Evolutionary conservation across 345 rosid species (phyloP).

Genomic region (Eutrema japonicum): DNA sequence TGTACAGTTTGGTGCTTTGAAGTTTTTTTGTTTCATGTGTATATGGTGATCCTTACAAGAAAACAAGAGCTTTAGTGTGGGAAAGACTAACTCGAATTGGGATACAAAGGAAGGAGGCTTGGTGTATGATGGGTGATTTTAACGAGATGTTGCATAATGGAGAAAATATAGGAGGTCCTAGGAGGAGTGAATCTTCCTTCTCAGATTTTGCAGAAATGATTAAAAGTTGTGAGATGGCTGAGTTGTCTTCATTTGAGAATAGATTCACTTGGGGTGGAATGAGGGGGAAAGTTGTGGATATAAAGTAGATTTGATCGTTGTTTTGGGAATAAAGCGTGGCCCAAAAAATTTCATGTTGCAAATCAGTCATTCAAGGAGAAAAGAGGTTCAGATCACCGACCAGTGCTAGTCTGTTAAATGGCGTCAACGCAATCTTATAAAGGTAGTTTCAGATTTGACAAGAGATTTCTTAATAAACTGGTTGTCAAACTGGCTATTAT

Average conservation of each 20-base stretch:
- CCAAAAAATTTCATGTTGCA: accelerated
- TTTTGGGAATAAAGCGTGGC: neutral
- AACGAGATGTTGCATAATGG: neutral
- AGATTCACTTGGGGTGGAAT: neutral
- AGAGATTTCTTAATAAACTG: neutral
- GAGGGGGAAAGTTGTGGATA: neutral
- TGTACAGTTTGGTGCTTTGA: too few species aligned
- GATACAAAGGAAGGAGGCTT: neutral
- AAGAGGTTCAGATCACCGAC: neutral
- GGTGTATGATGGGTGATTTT: neutral
- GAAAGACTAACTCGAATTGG: neutral
- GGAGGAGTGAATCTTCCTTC: neutral
- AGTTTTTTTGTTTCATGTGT: neutral
- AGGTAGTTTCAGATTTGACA: neutral
- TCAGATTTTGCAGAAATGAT: neutral
- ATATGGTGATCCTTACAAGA: neutral
- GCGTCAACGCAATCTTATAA: neutral
- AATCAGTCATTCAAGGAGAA: neutral
- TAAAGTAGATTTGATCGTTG: neutral
- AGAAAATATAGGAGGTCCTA: neutral
- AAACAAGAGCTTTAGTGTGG: neutral
- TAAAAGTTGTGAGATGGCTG: neutral
- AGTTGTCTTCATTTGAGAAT: neutral
- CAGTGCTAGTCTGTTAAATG: neutral
- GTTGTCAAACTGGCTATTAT: neutral